Conservation (phyloP, 2,329 filamentous ascomycete species). For the Clarireedia sp. region DNA sequence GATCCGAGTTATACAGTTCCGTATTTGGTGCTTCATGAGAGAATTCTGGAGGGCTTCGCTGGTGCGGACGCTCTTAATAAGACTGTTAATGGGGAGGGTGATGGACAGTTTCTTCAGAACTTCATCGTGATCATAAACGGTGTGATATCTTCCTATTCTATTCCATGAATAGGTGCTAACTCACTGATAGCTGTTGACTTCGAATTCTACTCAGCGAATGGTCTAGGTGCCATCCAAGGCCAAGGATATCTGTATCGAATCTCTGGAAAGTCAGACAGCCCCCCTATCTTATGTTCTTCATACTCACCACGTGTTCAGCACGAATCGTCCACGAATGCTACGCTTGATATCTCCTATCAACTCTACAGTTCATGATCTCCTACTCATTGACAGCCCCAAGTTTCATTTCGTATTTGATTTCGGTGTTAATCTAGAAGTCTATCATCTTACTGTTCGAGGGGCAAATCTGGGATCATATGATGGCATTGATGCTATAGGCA, state of each 20-base stretch:
- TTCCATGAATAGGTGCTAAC: conserved; percentile 11
- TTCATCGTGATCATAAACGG: conserved; percentile 43
- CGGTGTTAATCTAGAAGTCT: conserved; percentile 31
- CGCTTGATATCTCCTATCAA: conserved; percentile 16
- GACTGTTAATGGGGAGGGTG: conserved; percentile 14
- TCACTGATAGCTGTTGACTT: conserved; percentile 37
- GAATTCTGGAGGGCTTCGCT: conserved; percentile 24
- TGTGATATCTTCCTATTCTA: neutral
- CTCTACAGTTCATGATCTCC: conserved; percentile 22
- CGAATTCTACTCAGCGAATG: conserved; percentile 45
- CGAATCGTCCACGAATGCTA: conserved; percentile 20
- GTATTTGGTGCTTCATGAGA: neutral
- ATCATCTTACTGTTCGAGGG: conserved; percentile 33
- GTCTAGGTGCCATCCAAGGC: conserved; percentile 44
- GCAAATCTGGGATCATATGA: conserved; percentile 32
- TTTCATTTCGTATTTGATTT: conserved; percentile 33
- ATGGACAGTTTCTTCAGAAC: conserved; percentile 28
- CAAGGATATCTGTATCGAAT: conserved; percentile 39
- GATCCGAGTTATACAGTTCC: neutral
- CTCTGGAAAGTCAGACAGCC: neutral
- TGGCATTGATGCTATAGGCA: conserved; percentile 31
- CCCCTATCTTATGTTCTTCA: conserved; percentile 12
- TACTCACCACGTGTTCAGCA: conserved; percentile 32
- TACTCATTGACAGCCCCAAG: conserved; percentile 25
- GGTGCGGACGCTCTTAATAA: conserved; percentile 28